Conservation (phyloP, 495 filamentous ascomycete genomes). For the Entonaema liquescens region DNA sequence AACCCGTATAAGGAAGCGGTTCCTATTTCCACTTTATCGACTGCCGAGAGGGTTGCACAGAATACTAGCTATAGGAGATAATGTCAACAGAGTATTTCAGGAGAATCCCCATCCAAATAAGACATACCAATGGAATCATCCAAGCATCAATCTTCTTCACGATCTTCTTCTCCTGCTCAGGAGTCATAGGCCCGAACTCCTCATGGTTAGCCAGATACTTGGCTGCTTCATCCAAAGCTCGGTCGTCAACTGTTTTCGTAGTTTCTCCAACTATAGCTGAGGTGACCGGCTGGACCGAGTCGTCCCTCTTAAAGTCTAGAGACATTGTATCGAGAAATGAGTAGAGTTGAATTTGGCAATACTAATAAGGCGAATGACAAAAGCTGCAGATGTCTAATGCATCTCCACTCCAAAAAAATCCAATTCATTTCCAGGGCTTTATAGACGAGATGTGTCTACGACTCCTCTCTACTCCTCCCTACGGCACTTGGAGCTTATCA, state of each 20-base stretch:
- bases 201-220: conserved; percentile 36
- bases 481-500: conserved; percentile 28
- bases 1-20: conserved; percentile 63
- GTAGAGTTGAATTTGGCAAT: neutral
- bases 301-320: conserved; percentile 24
- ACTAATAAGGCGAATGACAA: neutral
- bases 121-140: conserved; percentile 56
- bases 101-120: neutral
- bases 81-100: neutral
- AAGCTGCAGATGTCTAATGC: conserved; percentile 16
- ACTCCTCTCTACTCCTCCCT: conserved; percentile 5
- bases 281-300: conserved; percentile 18
- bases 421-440: conserved; percentile 21
- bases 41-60: conserved; percentile 42
- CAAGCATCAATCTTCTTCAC: conserved; percentile 57
- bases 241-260: conserved; percentile 22
- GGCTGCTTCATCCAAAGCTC: conserved; percentile 31
- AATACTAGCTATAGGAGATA: conserved; percentile 23
- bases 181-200: conserved; percentile 33
- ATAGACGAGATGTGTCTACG: conserved; percentile 25
- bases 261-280: conserved; percentile 19
- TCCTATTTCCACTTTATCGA: conserved; percentile 48
- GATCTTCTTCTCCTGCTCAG: conserved; percentile 50
- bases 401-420: neutral
- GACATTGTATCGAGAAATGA: conserved; percentile 19